phyloP scores from a whole-genome alignment of 2,329 filamentous ascomycete genomes.

The Colletotrichum endophyticum region DNA sequence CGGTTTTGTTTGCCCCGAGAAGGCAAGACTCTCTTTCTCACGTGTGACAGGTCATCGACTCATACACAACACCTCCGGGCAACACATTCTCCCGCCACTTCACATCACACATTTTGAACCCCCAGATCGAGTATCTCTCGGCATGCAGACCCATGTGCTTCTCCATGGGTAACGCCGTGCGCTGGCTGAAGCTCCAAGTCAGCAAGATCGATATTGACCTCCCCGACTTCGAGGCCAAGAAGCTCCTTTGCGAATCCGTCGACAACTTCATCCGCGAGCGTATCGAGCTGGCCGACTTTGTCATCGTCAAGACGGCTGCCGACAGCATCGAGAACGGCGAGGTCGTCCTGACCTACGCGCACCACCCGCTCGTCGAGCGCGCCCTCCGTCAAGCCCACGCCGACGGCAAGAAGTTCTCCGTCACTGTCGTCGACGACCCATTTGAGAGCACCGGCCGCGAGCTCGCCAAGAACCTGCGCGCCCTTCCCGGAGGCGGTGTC shows the following conservation, averaged over 20 bases:
- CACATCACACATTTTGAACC: conserved; percentile 87
- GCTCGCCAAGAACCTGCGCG: conserved; percentile 72
- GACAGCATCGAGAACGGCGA: conserved; percentile 80
- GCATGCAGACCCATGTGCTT: conserved; percentile 96
- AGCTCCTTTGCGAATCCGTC: conserved; percentile 70
- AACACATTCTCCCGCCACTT: conserved; percentile 90
- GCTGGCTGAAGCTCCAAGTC: conserved; percentile 92
- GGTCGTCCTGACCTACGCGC: conserved; percentile 85
- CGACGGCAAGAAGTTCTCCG: conserved; percentile 76
- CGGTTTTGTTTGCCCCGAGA: conserved; percentile 11
- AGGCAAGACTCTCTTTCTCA: conserved; percentile 10
- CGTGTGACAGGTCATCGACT: conserved; percentile 75
- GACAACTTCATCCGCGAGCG: conserved; percentile 91
- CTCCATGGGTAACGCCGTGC: conserved; percentile 95
- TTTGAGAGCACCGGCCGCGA: conserved; percentile 56
- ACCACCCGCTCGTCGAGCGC: conserved; percentile 85
- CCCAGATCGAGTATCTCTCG: conserved; percentile 93
- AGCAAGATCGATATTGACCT: conserved; percentile 87
- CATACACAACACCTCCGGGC: conserved; percentile 87
- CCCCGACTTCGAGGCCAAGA: conserved; percentile 82
- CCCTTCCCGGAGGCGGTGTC: conserved; percentile 56
- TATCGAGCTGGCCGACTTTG: conserved; percentile 83
- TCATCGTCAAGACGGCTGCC: conserved; percentile 79
- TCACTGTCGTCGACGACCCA: conserved; percentile 81
- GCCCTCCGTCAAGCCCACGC: conserved; percentile 76